Evolutionary conservation across 1,139 yeast species (phyloP).

Genomic region (Diutina siamensis): DNA sequence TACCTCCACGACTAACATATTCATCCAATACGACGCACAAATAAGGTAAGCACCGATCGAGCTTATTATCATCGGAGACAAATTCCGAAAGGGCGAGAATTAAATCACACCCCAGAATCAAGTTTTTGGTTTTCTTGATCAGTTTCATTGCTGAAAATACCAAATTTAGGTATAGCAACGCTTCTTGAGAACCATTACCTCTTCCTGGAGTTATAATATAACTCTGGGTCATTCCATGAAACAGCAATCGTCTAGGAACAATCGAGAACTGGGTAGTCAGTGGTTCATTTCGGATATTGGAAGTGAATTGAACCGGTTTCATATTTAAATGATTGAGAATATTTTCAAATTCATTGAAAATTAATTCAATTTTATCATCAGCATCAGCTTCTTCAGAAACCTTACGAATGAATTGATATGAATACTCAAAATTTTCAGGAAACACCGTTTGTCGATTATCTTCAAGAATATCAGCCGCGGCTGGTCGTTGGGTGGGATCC

Average conservation of each 20-base stretch:
- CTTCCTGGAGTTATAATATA: constrained; percentile 27
- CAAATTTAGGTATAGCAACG: constrained; percentile 52
- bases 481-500: constrained; percentile 48
- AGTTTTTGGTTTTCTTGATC: constrained; percentile 47
- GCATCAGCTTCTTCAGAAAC: not conserved
- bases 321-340: not conserved
- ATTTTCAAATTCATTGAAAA: not conserved
- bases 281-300: not conserved
- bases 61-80: constrained; percentile 69
- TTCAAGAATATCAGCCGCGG: constrained; percentile 42
- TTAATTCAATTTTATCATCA: not conserved
- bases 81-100: constrained; percentile 68
- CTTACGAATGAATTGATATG: not conserved
- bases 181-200: constrained; percentile 32
- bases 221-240: constrained; percentile 34
- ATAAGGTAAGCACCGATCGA: constrained; percentile 80
- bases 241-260: constrained; percentile 34
- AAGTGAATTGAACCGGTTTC: not conserved
- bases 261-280: not conserved
- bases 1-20: constrained; percentile 10
- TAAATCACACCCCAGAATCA: constrained; percentile 65
- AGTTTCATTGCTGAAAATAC: constrained; percentile 58
- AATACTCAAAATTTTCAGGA: constrained; percentile 45
- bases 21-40: constrained; percentile 39
- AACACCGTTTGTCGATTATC: constrained; percentile 43